Percentiles rank a stretch among this genome's conserved stretches.
Conservation (phyloP, 768 basidiomycete genomes). For the Tricholoma terreum region DNA sequence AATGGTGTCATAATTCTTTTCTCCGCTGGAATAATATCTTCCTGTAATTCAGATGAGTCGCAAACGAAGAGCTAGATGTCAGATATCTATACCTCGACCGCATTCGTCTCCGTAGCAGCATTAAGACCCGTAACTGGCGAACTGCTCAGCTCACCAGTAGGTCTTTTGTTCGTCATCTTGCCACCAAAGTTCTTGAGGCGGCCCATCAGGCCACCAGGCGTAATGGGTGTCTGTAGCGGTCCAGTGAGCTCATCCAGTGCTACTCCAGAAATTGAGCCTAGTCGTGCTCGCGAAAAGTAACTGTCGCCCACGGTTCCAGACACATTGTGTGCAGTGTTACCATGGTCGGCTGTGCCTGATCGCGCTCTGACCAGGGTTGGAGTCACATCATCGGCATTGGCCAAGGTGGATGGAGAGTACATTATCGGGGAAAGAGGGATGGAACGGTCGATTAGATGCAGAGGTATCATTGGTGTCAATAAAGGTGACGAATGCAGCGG, state of each 20-base stretch:
- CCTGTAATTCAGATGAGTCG: not conserved
- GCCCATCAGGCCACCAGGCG: slow-evolving; percentile 72
- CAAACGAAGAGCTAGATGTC: not conserved
- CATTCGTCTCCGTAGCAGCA: not conserved
- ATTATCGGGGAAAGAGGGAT: slow-evolving; percentile 34
- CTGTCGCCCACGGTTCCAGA: slow-evolving; percentile 24
- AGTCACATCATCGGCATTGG: slow-evolving; percentile 25
- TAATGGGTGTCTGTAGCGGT: slow-evolving; percentile 50
- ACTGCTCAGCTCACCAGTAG: slow-evolving; percentile 30
- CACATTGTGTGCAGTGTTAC: slow-evolving; percentile 4
- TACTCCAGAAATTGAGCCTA: slow-evolving; percentile 40
- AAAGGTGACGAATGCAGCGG: slow-evolving; percentile 47
- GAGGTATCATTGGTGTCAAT: slow-evolving; percentile 56
- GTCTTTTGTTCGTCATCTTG: slow-evolving; percentile 47
- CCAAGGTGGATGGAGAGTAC: slow-evolving; percentile 34
- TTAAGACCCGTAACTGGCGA: slow-evolving; percentile 20
- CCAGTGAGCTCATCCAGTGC: slow-evolving; percentile 25
- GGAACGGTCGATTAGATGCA: slow-evolving; percentile 27
- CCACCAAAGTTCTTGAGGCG: slow-evolving; percentile 75
- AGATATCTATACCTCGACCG: not conserved
- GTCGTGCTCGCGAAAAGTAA: slow-evolving; percentile 51
- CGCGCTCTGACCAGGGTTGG: slow-evolving; percentile 34
- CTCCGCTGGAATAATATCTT: slow-evolving; percentile 18
- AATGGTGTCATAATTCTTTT: slow-evolving; percentile 44
- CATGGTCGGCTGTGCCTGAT: slow-evolving; percentile 44